Percentiles rank a stretch among this genome's conserved stretches.
Evolutionary conservation across 2,329 filamentous ascomycete species (phyloP).

Genomic region (Huntiella decipiens): DNA sequence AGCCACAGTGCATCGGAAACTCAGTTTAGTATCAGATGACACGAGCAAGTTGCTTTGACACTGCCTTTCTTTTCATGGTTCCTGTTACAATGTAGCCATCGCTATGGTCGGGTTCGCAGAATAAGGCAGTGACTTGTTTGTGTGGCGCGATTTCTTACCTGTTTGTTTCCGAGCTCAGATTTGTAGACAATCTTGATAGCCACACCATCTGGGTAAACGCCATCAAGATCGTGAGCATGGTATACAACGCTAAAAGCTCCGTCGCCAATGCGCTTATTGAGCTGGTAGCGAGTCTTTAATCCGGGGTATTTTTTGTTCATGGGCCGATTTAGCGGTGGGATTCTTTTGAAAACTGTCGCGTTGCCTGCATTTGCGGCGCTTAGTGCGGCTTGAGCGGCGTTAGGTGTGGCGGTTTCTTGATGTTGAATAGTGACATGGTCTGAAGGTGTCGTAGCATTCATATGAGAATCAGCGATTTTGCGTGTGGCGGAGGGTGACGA

Average conservation of each 20-base stretch:
- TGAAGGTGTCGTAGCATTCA: background rate
- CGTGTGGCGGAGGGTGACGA: background rate
- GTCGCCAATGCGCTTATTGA: conserved; percentile 53
- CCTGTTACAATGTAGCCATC: too few species aligned
- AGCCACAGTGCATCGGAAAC: too few species aligned
- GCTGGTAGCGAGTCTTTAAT: conserved; percentile 55
- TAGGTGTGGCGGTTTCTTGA: conserved; percentile 3
- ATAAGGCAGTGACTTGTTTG: background rate
- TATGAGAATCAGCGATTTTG: too few species aligned
- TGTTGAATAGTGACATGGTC: conserved; percentile 7
- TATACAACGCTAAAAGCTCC: conserved; percentile 99
- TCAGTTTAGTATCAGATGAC: too few species aligned
- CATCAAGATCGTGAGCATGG: conserved; percentile 57
- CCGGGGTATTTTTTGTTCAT: conserved; percentile 18
- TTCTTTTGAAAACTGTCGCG: background rate
- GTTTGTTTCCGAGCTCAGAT: conserved; percentile 95
- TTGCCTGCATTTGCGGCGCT: background rate
- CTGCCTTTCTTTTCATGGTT: too few species aligned
- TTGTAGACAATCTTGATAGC: conserved; percentile 98
- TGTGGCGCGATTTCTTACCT: conserved; percentile 48
- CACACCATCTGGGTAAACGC: conserved; percentile 50
- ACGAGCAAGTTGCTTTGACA: too few species aligned
- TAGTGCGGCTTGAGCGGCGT: background rate
- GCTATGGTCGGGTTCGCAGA: too few species aligned
- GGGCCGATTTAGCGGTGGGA: background rate